Base-by-base conservation (phyloP, 1,139 yeast species). In the Candida pseudocylindracea region DNA sequence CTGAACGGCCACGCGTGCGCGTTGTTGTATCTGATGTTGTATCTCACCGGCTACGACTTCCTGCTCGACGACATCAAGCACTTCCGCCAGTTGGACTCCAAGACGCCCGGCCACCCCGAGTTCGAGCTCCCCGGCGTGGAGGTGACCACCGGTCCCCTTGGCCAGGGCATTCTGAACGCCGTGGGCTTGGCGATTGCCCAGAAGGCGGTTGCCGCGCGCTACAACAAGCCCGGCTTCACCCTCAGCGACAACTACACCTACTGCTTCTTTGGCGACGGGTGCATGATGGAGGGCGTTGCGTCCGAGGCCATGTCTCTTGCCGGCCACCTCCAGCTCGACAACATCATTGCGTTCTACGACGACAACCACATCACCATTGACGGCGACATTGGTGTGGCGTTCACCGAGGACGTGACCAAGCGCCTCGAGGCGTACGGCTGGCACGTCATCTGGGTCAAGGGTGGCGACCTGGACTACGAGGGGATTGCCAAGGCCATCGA, bases 1-100 rank as follows among this genome's bases (percentile, higher is more conserved):
- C 81, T 94, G 37, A 88, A 88, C 57, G 99, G 99, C 49, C 99
- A 88, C 57, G 94, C 93, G 32, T 81, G 92, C 55, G 93, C 93
- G 39, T 63, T 88, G 42, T 65, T 81, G 51, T 91, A 88, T 67
- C 63, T 91, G 32, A 56, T 88, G 58, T 64, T 88, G 50, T 91
- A 78, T 56, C 63, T 91, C 46, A 72, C 70, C 49, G 96, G 96
- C 37, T 88, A 70, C 62, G 79, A 70, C 48, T 63, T 73, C 52
- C 51, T 80, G 35, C 57, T 88, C 41, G 93, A 83, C 33, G 98
- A 91, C 57, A 66, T 88, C 57, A 78, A 83, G 64, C 57, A 66
- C 41, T 88, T 88, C 63, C 80, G 99, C 68, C 93, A 81, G 59
- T 58, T 85, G 47, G 64, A 67, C 51, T 85, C 96, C 42, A 75